phyloP scores from a whole-genome alignment of 345 rosid genomes.

The Carallia pectinifolia region DNA sequence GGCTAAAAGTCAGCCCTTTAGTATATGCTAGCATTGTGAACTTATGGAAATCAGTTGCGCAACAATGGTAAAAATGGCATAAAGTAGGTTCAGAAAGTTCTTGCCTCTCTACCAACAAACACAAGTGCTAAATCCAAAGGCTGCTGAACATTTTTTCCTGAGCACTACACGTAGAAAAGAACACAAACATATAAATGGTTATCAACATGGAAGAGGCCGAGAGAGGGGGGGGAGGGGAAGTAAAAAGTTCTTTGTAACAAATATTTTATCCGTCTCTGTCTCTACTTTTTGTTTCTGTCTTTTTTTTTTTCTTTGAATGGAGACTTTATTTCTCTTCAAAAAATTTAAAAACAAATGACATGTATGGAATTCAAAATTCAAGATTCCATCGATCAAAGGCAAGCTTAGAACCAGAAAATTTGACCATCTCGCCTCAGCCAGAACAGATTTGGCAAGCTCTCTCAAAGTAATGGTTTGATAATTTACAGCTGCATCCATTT shows the following conservation, averaged over 20 bases:
- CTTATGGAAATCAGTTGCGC: too few relatives aligned
- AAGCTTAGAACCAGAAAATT: slow-evolving; percentile 55
- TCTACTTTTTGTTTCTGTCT: too few relatives aligned
- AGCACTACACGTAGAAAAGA: slow-evolving; percentile 47
- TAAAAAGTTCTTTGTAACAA: too few relatives aligned
- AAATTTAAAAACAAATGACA: neutral
- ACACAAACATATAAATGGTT: neutral
- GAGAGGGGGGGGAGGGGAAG: neutral
- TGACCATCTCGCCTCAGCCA: slow-evolving; percentile 77
- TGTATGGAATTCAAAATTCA: slow-evolving; percentile 5
- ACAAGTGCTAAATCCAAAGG: slow-evolving; percentile 72
- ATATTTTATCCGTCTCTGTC: too few relatives aligned
- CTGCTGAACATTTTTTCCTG: slow-evolving; percentile 49
- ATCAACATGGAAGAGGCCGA: neutral
- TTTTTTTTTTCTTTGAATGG: neutral
- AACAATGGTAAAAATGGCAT: neutral
- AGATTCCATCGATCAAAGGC: neutral
- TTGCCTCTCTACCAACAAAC: slow-evolving; percentile 90
- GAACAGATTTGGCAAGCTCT: slow-evolving; percentile 69
- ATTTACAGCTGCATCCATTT: slow-evolving; percentile 46
- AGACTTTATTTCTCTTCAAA: neutral
- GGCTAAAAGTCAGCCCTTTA: neutral
- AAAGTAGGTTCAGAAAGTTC: neutral
- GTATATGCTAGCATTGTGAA: too few relatives aligned
- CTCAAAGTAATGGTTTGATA: slow-evolving; percentile 70